Percentiles rank a stretch among this genome's conserved stretches.
Conservation (phyloP, 2,329 filamentous ascomycete genomes). For the Penicillium sp. region DNA sequence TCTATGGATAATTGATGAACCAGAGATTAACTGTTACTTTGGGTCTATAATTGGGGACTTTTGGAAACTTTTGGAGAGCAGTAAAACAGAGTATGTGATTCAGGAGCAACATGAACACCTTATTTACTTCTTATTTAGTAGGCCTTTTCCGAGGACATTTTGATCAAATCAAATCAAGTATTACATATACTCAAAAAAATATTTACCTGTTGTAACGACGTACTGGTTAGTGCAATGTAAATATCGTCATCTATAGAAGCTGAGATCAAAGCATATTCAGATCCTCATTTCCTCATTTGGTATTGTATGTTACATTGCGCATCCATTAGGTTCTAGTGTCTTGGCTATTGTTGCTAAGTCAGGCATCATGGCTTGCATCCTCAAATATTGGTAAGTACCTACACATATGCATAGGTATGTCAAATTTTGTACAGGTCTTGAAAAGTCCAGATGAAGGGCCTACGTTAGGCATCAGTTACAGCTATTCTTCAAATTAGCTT, state of each 20-base stretch:
- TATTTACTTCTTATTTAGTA: background rate
- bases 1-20: conserved; percentile 41
- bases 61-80: too few relatives aligned
- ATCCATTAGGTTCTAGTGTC: background rate
- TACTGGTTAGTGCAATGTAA: background rate
- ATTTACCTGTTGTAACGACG: background rate
- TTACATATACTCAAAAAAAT: background rate
- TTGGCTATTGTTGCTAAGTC: background rate
- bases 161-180: background rate
- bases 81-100: too few relatives aligned
- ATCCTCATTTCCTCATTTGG: background rate
- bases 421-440: background rate
- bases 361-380: conserved; percentile 8
- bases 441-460: background rate
- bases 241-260: background rate
- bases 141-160: too few relatives aligned
- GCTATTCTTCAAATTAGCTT: background rate
- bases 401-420: background rate
- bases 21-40: conserved; percentile 28
- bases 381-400: background rate
- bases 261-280: background rate
- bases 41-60: background rate
- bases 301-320: background rate
- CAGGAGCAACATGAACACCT: background rate
- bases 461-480: background rate